Base-by-base conservation (phyloP, 2,329 filamentous ascomycete species). In the Penicillium polonicum region DNA sequence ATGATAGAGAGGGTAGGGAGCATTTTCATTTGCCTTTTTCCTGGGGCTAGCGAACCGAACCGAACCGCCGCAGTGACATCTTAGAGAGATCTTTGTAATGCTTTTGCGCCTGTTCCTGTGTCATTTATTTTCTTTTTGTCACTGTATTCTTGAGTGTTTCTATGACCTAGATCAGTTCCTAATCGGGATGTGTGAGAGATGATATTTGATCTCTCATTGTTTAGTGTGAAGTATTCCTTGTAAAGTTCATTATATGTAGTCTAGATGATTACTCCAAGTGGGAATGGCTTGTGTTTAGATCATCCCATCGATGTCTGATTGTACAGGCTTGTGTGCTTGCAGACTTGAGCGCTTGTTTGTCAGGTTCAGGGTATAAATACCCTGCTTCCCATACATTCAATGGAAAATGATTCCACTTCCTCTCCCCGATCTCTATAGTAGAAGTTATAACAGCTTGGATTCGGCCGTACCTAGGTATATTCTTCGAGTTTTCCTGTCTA, bases 121-220 rank as follows among this genome's bases (percentile, higher is more conserved):
- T 67, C 65, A 67, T 65, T 64, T 67, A 65, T 64, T 61, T 65
- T 61, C 61, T 65, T 66, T 51, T 65, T 67, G 60, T 66, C 64
- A 66, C 65, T 67, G 64, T 66, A 67, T 67, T 67, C 62, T 61
- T 65, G 65, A 62, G 60, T 67, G 54, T 65, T 65, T 65, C 55
- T 63, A 65, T 60, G 64, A 58, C 53, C 54, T 61, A 63, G 61
- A 65, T 65, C 63, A 66, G 61, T 64, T 65, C 65, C 62, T 66
- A 67, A 65, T 67, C 39, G 59, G 59, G 53, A 56, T 53, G 55
- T 60, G 43, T 58, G 54, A 56, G 59, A 58, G 45, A 55, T 42
- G 38, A 48, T 38, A 49, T 50, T 29, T 15, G 10, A 50, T 36
- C 35, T 33, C 19, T 33, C 38, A 25, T 41, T 31, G 35, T 48